These are phyloP conservation scores for Picea sitchensis DNA, from an alignment of 75 land plant species.

Conservation along the genomic window DNA sequence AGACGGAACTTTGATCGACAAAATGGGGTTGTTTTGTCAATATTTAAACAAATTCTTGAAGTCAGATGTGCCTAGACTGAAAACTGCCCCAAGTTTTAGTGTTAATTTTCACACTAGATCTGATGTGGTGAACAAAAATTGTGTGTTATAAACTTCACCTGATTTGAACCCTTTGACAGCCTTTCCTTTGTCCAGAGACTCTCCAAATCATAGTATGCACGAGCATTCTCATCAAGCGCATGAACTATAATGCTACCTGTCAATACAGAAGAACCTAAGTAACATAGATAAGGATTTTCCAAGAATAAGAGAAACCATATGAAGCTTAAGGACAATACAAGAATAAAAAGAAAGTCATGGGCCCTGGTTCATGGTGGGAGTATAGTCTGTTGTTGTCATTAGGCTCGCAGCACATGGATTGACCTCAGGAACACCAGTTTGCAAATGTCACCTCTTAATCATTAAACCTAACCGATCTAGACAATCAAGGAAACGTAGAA, in stretches of 20 bases:
- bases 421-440: neutral
- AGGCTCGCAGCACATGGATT: neutral
- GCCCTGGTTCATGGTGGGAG: neutral
- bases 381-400: neutral
- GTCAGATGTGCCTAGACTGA: too few species aligned
- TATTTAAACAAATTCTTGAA: too few species aligned
- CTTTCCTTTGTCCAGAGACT: conserved; percentile 48
- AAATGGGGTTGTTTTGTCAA: too few species aligned
- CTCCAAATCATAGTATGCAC: conserved; percentile 82
- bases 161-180: conserved; percentile 15
- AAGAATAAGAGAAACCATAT: neutral
- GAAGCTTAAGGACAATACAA: conserved; percentile 6
- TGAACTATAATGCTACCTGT: conserved; percentile 78
- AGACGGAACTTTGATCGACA: too few species aligned
- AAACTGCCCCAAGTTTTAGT: too few species aligned
- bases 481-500: neutral
- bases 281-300: neutral
- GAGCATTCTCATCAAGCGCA: conserved; percentile 85
- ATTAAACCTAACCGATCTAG: neutral
- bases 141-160: conserved; percentile 22
- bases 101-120: too few species aligned
- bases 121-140: too few species aligned
- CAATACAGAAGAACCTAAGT: conserved; percentile 4
- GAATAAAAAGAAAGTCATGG: neutral
- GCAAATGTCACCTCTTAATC: neutral